Conservation (phyloP, 306 rosid species). For the Malus sieversii region DNA sequence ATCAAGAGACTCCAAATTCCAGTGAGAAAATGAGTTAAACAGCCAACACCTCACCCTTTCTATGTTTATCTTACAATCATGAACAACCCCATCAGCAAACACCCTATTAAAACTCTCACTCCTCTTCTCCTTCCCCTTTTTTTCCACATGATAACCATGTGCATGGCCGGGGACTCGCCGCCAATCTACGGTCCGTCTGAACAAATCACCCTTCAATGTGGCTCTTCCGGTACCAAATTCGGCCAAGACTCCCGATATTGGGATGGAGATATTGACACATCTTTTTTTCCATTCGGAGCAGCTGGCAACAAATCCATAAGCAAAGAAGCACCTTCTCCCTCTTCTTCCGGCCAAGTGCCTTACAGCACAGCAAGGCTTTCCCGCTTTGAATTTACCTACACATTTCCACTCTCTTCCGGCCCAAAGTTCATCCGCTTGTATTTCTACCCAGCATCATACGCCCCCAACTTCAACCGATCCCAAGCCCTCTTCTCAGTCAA, state of each 20-base stretch:
- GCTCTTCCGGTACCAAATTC: not conserved
- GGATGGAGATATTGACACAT: not conserved
- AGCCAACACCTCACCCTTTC: no score
- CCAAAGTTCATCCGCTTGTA: conserved; percentile 45
- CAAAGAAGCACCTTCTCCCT: not conserved
- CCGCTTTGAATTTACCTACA: conserved; percentile 37
- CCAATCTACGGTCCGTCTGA: not conserved
- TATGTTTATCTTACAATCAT: no score
- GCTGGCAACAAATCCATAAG: not conserved
- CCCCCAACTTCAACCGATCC: not conserved
- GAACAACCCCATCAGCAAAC: no score
- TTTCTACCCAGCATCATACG: conserved; percentile 24
- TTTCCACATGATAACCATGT: not conserved
- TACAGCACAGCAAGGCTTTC: conserved; percentile 21
- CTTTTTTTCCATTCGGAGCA: not conserved
- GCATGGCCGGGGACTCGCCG: not conserved
- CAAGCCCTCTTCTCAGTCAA: conserved; percentile 47
- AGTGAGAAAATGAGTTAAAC: no score
- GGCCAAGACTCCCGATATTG: not conserved
- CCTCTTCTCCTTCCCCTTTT: not conserved
- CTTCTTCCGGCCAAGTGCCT: not conserved
- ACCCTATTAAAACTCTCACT: no score
- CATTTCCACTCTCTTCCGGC: conserved; percentile 28
- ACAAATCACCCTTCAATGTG: not conserved
- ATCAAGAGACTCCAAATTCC: no score